phyloP scores from a whole-genome alignment of 2,329 filamentous ascomycete genomes.

The Scortechinia acanthostroma region DNA sequence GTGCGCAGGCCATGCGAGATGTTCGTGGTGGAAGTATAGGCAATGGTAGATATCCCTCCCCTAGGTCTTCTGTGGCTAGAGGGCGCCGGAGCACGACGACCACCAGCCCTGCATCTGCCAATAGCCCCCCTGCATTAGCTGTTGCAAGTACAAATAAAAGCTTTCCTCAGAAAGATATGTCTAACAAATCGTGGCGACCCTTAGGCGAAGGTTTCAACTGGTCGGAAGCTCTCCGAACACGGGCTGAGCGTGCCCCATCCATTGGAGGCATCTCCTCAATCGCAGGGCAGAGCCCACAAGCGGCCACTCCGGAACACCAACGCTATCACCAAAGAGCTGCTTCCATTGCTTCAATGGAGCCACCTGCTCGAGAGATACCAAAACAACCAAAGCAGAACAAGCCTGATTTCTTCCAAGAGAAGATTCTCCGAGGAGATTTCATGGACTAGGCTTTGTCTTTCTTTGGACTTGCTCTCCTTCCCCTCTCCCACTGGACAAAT shows the following conservation, averaged over 20 bases:
- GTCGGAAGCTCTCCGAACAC: background rate
- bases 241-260: slow-evolving; percentile 2
- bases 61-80: background rate
- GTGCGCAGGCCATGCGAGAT: background rate
- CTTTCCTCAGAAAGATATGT: background rate
- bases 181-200: background rate
- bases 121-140: background rate
- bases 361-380: background rate
- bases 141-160: no score
- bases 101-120: background rate
- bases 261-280: background rate
- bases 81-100: background rate
- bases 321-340: background rate
- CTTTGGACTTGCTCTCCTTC: background rate
- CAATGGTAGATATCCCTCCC: background rate
- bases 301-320: background rate
- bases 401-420: slow-evolving; percentile 2
- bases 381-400: slow-evolving; percentile 1
- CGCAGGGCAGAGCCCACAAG: background rate
- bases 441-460: background rate
- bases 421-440: slow-evolving; percentile 1
- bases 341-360: background rate
- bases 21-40: background rate
- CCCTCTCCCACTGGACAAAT: no score
- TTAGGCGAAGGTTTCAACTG: slow-evolving; percentile 2